A percentile compares a stretch with the other conserved stretches of the same genome.
Conservation (phyloP, 768 basidiomycete species). For the Suillus decipiens region DNA sequence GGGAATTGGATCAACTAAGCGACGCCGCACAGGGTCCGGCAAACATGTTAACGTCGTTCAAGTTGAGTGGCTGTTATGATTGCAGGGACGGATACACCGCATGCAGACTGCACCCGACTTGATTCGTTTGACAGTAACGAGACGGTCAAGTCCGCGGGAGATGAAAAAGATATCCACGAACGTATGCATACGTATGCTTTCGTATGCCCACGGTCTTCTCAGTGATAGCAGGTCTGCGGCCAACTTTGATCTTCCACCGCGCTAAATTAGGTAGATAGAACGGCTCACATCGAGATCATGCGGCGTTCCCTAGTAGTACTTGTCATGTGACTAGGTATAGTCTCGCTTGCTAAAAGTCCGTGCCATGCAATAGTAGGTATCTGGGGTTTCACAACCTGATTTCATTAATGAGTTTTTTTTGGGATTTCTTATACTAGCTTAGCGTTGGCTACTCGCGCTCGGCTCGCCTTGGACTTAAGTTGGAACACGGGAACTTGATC, state of each 20-base stretch:
- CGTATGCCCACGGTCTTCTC: slow-evolving; percentile 9
- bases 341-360: not conserved
- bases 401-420: not conserved
- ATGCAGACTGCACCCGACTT: slow-evolving; percentile 10
- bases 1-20: not conserved
- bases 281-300: slow-evolving; percentile 1
- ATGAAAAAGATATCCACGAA: not conserved
- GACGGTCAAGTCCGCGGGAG: slow-evolving; percentile 14
- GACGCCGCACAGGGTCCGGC: slow-evolving; percentile 10
- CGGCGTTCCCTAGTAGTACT: not conserved
- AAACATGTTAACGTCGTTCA: slow-evolving; percentile 10
- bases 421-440: not conserved
- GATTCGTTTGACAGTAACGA: slow-evolving; percentile 11
- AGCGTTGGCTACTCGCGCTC: not conserved
- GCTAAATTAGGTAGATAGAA: slow-evolving; percentile 1
- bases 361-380: not conserved
- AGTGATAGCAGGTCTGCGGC: not conserved
- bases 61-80: slow-evolving; percentile 10
- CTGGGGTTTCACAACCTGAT: slow-evolving; percentile 1
- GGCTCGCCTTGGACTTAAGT: not conserved
- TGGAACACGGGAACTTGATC: not conserved
- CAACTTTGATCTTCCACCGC: not conserved
- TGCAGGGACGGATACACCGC: slow-evolving; percentile 12
- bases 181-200: not conserved
- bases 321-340: not conserved